A percentile compares a stretch with the other conserved stretches of the same genome.
phyloP scores from a whole-genome alignment of 176 grass and related monocot species.

The Microstegium vimineum region DNA sequence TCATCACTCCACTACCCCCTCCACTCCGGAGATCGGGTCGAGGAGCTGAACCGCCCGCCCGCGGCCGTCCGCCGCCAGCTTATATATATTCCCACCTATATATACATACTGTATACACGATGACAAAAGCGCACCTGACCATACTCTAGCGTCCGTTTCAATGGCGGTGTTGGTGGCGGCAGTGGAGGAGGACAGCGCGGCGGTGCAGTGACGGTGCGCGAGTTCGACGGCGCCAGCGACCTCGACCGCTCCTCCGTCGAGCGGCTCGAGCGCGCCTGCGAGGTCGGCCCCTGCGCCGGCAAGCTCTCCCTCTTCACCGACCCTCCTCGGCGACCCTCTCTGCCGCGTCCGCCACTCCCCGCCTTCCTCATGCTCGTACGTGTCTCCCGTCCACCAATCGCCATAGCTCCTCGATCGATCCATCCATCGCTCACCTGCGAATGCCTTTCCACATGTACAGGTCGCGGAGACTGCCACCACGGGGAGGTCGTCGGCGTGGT shows the following conservation, averaged over 20 bases:
- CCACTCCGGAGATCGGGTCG: too few relatives aligned
- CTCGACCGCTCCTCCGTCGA: slow-evolving; percentile 38
- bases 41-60: neutral
- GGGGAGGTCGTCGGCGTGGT: slow-evolving; percentile 57
- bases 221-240: slow-evolving; percentile 38
- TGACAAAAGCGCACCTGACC: neutral
- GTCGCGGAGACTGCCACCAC: slow-evolving; percentile 36
- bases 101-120: neutral
- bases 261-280: slow-evolving; percentile 51
- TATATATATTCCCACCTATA: neutral
- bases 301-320: slow-evolving; percentile 77
- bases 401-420: neutral
- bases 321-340: slow-evolving; percentile 76
- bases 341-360: slow-evolving; percentile 76
- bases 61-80: too few relatives aligned
- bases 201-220: slow-evolving; percentile 22
- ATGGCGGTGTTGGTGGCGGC: neutral
- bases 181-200: neutral
- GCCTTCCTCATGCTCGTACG: slow-evolving; percentile 73
- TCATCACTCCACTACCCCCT: too few relatives aligned
- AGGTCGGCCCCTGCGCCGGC: slow-evolving; percentile 52
- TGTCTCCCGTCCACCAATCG: too few relatives aligned
- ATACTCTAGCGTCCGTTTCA: neutral
- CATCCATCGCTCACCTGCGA: neutral
- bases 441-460: slow-evolving; percentile 3